Conservation (phyloP, 768 basidiomycete species). For the Auriscalpium microsporum region DNA sequence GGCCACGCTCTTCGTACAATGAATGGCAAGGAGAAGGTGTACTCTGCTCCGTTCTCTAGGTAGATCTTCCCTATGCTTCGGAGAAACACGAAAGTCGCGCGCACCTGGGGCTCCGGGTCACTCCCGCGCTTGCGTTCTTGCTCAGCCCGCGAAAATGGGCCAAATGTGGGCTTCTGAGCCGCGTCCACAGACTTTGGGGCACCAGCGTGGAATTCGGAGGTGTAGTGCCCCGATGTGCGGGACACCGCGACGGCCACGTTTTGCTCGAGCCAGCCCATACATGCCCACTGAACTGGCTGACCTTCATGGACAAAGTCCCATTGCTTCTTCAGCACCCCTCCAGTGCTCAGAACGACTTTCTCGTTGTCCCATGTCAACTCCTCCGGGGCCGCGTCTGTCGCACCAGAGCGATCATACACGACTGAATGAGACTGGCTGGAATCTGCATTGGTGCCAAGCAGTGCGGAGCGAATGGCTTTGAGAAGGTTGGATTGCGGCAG, state of each 20-base stretch:
- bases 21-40: conserved; percentile 75
- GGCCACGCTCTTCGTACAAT: conserved; percentile 76
- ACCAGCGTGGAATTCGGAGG: conserved; percentile 19
- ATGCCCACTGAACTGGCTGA: conserved; percentile 72
- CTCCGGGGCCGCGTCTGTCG: conserved; percentile 33
- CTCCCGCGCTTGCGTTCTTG: conserved; percentile 30
- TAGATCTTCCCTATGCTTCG: conserved; percentile 68
- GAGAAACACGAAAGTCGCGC: conserved; percentile 70
- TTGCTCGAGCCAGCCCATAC: conserved; percentile 66
- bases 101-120: conserved; percentile 33
- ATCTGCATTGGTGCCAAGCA: conserved; percentile 35
- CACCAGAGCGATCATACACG: conserved; percentile 3
- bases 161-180: conserved; percentile 26
- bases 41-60: conserved; percentile 61
- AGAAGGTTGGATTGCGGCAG: conserved; percentile 33
- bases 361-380: conserved; percentile 65
- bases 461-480: conserved; percentile 47
- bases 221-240: conserved; percentile 20
- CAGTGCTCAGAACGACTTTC: conserved; percentile 54
- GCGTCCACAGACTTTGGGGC: conserved; percentile 19
- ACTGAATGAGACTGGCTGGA: background rate
- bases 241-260: conserved; percentile 24
- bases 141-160: conserved; percentile 29
- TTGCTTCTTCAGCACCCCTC: conserved; percentile 59
- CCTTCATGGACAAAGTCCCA: conserved; percentile 70